Base-by-base conservation (phyloP, 1,284 basidiomycete species). In the Trichosporon coremiiforme region DNA sequence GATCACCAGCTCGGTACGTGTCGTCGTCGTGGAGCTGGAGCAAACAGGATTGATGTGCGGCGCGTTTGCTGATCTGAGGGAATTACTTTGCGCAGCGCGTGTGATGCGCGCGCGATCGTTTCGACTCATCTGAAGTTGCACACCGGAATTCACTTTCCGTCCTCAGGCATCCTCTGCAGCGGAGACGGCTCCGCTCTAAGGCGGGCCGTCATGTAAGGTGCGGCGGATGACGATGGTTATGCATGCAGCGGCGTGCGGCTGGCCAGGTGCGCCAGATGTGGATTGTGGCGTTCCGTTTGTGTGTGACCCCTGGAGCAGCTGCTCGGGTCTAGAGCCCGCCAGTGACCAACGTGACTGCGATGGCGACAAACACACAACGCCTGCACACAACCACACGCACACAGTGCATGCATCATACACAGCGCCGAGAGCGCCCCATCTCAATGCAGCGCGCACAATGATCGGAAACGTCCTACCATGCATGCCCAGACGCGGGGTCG, bases 351-450 rank as follows among this genome's bases (percentile, higher is more conserved):
- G 22, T 53, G 50, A 53, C 22, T 53, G n/a, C 50, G 22, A 53
- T 53, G 50, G 50, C 50, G 50, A 53, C 50, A 45, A 45, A 53
- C 50, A 20, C 50, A 53, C 50, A 53, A 53, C 50, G 50, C 50
- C 50, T 53, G 10, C 50, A 53, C 50, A 53, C 50, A 53, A 53
- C 25, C 3, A 33, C 55, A 60, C 29, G 55, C 55, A 60, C 29
- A 29, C 29, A 60, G 55, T 33, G 55, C 55, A 29, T 60, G 55
- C 55, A 60, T 31, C 29, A 33, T 35, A 8, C 57, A 20, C 57
- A 35, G 31, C 57, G 57, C 29, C 57, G 29, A 31, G 17, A 1
- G 15, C 57, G 33, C 57, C 57, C 31, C 57, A 15, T 62, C 17
- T 62, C 57, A 35, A n/a, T 35, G 29, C 17, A 17, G 1, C 13